Conservation (phyloP, 768 basidiomycete genomes). For the Nidularia sp. region DNA sequence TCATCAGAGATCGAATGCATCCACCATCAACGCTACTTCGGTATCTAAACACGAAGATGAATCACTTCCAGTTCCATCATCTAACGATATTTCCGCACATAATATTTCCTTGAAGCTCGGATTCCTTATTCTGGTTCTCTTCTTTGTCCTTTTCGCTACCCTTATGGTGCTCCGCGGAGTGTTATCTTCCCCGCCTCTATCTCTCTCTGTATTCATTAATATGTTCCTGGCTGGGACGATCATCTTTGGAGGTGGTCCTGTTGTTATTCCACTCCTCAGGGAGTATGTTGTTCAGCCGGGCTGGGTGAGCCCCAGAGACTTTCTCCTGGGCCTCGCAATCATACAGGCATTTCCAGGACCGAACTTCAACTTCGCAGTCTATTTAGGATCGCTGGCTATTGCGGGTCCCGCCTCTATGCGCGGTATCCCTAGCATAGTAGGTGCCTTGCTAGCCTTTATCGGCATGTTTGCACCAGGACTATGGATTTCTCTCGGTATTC, state of each 20-base stretch:
- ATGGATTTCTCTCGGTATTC: constrained; percentile 29
- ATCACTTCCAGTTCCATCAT: constrained; percentile 1
- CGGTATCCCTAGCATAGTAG: constrained; percentile 30
- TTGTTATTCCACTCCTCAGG: constrained; percentile 49
- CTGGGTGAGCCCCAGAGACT: constrained; percentile 51
- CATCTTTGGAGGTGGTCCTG: constrained; percentile 53
- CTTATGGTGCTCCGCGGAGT: constrained; percentile 23
- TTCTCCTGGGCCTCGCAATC: constrained; percentile 48
- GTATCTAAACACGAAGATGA: neutral
- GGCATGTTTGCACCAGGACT: constrained; percentile 49
- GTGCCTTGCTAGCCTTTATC: constrained; percentile 42
- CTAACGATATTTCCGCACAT: constrained; percentile 16
- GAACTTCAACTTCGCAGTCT: constrained; percentile 53
- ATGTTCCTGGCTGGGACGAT: constrained; percentile 45
- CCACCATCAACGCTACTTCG: neutral
- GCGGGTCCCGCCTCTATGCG: constrained; percentile 15
- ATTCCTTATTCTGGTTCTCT: constrained; percentile 15
- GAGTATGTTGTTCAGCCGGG: constrained; percentile 47
- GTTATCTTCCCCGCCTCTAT: constrained; percentile 16
- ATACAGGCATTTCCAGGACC: constrained; percentile 49
- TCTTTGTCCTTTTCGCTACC: constrained; percentile 19
- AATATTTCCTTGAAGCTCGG: constrained; percentile 19
- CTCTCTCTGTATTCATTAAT: constrained; percentile 36
- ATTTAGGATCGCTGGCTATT: constrained; percentile 42
- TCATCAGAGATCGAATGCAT: neutral